These are phyloP conservation scores for Trichophaea hybrida DNA, from an alignment of 2,329 filamentous ascomycete species.

Conservation along the genomic window DNA sequence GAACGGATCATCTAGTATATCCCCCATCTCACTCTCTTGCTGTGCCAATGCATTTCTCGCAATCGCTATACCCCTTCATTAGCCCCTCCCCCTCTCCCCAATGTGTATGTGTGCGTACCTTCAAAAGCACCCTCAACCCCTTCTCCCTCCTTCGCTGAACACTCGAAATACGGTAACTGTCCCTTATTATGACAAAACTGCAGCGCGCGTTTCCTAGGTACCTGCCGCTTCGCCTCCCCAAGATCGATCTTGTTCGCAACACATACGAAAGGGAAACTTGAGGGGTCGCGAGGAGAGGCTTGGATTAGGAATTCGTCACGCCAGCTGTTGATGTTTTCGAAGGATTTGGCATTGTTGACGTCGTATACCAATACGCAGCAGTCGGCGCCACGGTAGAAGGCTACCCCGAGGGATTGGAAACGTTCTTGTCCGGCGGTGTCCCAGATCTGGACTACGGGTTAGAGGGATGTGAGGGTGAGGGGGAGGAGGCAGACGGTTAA, in stretches of 20 bases:
- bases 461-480: neutral
- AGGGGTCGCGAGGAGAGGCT: slow-evolving; percentile 86
- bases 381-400: slow-evolving; percentile 92
- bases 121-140: slow-evolving; percentile 84
- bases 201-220: slow-evolving; percentile 88
- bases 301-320: slow-evolving; percentile 96
- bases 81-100: neutral
- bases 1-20: slow-evolving; percentile 6
- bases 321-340: slow-evolving; percentile 97
- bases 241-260: slow-evolving; percentile 98
- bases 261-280: slow-evolving; percentile 96
- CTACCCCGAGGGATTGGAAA: slow-evolving; percentile 90
- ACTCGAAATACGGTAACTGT: slow-evolving; percentile 97
- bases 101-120: slow-evolving; percentile 32
- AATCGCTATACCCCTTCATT: slow-evolving; percentile 50
- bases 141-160: slow-evolving; percentile 93
- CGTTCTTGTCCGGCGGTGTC: slow-evolving; percentile 94
- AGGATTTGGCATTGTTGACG: slow-evolving; percentile 98
- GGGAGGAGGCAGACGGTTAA: slow-evolving; percentile 61
- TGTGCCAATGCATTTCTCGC: slow-evolving; percentile 92
- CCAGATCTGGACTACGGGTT: slow-evolving; percentile 57
- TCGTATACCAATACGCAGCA: slow-evolving; percentile 97
- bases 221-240: slow-evolving; percentile 87
- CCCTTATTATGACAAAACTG: slow-evolving; percentile 97
- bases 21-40: slow-evolving; percentile 82